phyloP scores from a whole-genome alignment of 495 filamentous ascomycete species.

The Penicillium coprophilum region DNA sequence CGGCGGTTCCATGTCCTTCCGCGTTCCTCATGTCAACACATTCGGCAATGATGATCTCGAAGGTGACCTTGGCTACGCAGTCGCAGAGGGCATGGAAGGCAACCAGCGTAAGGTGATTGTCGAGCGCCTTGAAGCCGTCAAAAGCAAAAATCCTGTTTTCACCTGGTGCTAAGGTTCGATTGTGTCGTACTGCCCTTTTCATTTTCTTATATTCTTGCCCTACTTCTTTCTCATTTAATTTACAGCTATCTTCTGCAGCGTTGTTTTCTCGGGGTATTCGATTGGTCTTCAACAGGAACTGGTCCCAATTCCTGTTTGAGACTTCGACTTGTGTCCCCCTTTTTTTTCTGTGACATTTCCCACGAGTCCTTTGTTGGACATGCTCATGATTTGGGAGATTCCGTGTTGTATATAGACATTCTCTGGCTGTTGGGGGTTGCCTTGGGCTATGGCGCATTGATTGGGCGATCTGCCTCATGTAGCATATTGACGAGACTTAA shows the following conservation, averaged over 20 bases:
- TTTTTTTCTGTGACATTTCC: constrained; percentile 14
- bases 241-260: constrained; percentile 22
- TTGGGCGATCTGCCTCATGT: constrained; percentile 33
- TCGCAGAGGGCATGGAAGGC: constrained; percentile 88
- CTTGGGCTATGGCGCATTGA: constrained; percentile 29
- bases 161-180: constrained; percentile 76
- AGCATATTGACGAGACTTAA: constrained; percentile 39
- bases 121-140: constrained; percentile 90
- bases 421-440: constrained; percentile 26
- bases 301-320: constrained; percentile 6
- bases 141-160: constrained; percentile 92
- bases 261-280: constrained; percentile 9
- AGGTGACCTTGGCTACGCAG: constrained; percentile 91
- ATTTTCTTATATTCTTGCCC: constrained; percentile 17
- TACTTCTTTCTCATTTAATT: constrained; percentile 22
- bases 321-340: neutral
- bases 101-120: constrained; percentile 92
- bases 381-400: constrained; percentile 31
- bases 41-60: constrained; percentile 76
- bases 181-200: neutral
- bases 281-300: neutral
- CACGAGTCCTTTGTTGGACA: constrained; percentile 16
- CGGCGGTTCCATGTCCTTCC: constrained; percentile 43
- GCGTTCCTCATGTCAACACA: constrained; percentile 31
- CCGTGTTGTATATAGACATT: constrained; percentile 36